Base-by-base conservation (phyloP, 805 yeast genomes). In the Hagleromyces aurorensis region DNA sequence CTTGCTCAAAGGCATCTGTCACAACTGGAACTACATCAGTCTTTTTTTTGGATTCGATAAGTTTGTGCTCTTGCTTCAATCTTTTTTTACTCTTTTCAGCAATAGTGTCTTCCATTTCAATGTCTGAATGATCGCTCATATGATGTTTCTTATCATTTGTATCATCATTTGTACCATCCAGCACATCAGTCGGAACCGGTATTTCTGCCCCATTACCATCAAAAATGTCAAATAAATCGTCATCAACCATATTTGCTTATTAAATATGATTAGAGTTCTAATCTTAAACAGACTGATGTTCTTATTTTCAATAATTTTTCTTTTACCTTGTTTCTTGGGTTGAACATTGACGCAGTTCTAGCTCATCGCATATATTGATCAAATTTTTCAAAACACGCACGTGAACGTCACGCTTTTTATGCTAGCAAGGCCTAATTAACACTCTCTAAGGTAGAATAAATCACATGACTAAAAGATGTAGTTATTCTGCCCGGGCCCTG, bases 1-100 rank as follows among this genome's bases (percentile, higher is more conserved):
- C 95, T 37, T 82, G 81, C 52, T 85, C 95, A 29, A 86, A 72
- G 4, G 83, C 67, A 57, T 86, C 96, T 1, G 89, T 81, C 14
- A 85, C 94, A 21, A 84, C 75, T 0, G 94, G 86, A 19, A 68
- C 67, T 11, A 72, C 67, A 6, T 64, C 69, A 10, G 65, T 61
- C 35, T 65, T 67, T 32, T 59, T 58, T 41, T 65, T 58, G 34
- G 62, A 59, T 15, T 55, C 62, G 6, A 54, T 23, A 13, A 56
- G 43, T 29, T 53, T 50, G 27, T 49, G 44, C 19, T 43, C 44
- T 31, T 49, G 47, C 43, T 51, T 34, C 41, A 44, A 36, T 42
- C 57, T 55, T 50, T 48, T 46, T 18, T 41, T 41, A 19, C 32
- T 28, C 16, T 37, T 41, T 4, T 20, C 29, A 4, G 20, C 23